Percentiles rank a stretch among this genome's conserved stretches.
These are phyloP conservation scores for Metschnikowia cerradonensis DNA, from an alignment of 805 yeast genomes.

Conservation along the genomic window DNA sequence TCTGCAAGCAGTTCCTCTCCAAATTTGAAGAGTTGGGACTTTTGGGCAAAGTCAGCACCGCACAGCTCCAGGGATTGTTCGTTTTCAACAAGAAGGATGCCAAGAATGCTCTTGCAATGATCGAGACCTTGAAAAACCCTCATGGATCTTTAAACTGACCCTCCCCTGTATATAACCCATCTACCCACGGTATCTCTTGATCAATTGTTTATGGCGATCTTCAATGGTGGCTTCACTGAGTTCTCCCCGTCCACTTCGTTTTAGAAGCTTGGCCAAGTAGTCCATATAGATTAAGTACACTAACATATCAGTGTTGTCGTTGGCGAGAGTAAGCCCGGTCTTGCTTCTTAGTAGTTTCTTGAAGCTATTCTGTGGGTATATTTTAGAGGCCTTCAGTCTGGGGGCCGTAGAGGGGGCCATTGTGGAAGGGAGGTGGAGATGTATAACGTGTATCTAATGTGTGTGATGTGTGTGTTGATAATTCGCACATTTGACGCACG, in stretches of 20 bases:
- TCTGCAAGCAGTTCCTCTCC: conserved; percentile 49
- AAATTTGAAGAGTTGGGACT: conserved; percentile 43
- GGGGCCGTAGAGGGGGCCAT: conserved; percentile 1
- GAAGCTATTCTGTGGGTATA: conserved; percentile 13
- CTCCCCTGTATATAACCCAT: not conserved
- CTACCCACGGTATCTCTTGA: conserved; percentile 37
- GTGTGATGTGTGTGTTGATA: not conserved
- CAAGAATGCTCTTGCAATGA: conserved; percentile 64
- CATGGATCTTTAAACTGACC: conserved; percentile 12
- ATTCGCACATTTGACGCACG: not conserved
- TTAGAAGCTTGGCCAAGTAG: conserved; percentile 39
- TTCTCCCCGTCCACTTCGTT: conserved; percentile 34
- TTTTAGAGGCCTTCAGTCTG: not conserved
- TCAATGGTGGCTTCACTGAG: conserved; percentile 38
- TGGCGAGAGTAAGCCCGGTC: conserved; percentile 14
- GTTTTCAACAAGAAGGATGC: conserved; percentile 88
- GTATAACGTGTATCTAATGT: not conserved
- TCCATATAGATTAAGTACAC: conserved; percentile 46
- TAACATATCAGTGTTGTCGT: conserved; percentile 41
- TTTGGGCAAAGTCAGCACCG: conserved; percentile 66
- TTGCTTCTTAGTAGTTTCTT: conserved; percentile 7
- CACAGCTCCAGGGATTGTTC: conserved; percentile 92
- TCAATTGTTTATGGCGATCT: conserved; percentile 27
- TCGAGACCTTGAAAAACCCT: conserved; percentile 41
- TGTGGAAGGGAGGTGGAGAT: not conserved